Percentiles rank a stretch among this genome's conserved stretches.
Conservation (phyloP, 306 rosid genomes). For the Comarum palustre region DNA sequence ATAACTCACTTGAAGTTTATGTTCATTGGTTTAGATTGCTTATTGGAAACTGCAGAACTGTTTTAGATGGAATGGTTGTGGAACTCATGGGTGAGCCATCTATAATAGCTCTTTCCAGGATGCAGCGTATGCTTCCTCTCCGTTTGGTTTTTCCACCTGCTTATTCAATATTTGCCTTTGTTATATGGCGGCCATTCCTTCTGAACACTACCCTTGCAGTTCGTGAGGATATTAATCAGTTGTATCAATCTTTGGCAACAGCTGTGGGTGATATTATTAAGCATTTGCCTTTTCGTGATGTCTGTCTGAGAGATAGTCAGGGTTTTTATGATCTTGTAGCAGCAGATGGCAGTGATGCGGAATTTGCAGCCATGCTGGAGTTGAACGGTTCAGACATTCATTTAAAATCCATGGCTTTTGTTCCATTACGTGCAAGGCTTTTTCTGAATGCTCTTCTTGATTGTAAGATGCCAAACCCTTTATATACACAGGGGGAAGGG, state of each 20-base stretch:
- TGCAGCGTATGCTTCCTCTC: constrained; percentile 90
- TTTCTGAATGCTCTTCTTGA: constrained; percentile 80
- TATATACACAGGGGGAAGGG: constrained; percentile 44
- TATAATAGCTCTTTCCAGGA: constrained; percentile 79
- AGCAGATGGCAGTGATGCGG: constrained; percentile 69
- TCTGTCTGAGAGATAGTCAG: constrained; percentile 80
- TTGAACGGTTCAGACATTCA: constrained; percentile 69
- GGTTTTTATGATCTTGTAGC: constrained; percentile 81
- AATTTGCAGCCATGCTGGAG: constrained; percentile 76
- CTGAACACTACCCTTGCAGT: constrained; percentile 46
- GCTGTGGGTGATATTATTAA: constrained; percentile 74
- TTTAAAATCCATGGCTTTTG: constrained; percentile 74
- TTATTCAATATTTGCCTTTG: constrained; percentile 77
- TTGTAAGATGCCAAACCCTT: constrained; percentile 66
- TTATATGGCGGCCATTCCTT: constrained; percentile 71
- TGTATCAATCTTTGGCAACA: constrained; percentile 58
- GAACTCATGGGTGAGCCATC: constrained; percentile 87
- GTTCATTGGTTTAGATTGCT: constrained; percentile 95
- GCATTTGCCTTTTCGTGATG: constrained; percentile 88
- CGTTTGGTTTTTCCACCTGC: constrained; percentile 85
- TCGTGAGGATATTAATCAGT: constrained; percentile 75
- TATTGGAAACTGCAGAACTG: constrained; percentile 83
- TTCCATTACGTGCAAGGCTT: constrained; percentile 89
- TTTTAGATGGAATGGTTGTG: constrained; percentile 74
- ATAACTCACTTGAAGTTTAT: constrained; percentile 65